These are phyloP conservation scores for Apiotrichum porosum DNA, from an alignment of 1,284 basidiomycete species.

Conservation along the genomic window DNA sequence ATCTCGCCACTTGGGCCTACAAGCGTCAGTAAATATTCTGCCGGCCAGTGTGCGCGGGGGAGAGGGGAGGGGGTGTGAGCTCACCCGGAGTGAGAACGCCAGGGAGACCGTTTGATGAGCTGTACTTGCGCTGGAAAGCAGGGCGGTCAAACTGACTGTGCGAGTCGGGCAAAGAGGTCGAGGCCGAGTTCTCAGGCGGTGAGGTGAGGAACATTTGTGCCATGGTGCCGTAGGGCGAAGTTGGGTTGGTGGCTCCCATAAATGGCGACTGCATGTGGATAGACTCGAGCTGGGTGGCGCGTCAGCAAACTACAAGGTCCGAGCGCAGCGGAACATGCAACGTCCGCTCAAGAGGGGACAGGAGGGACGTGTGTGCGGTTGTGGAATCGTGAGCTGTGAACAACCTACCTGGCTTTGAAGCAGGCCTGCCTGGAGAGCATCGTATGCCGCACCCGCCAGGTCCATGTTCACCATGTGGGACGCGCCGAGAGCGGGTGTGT, in stretches of 20 bases:
- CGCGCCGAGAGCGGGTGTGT: constrained; percentile 3
- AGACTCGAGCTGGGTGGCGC: constrained; percentile 36
- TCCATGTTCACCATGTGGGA: constrained; percentile 8
- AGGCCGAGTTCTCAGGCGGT: constrained; percentile 12
- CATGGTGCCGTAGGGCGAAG: constrained; percentile 29
- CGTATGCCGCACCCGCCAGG: constrained; percentile 7
- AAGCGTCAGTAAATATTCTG: not conserved
- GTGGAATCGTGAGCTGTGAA: not conserved
- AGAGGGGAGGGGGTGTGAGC: too few species aligned
- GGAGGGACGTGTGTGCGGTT: not conserved
- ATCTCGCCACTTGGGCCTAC: constrained; percentile 44
- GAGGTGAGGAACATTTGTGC: constrained; percentile 39
- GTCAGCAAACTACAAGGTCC: constrained; percentile 2
- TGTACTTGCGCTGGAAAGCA: constrained; percentile 8
- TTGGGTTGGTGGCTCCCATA: constrained; percentile 32
- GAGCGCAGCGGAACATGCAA: not conserved
- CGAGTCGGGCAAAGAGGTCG: constrained; percentile 1
- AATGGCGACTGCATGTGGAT: constrained; percentile 50
- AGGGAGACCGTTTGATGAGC: not conserved
- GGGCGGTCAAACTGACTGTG: constrained; percentile 6
- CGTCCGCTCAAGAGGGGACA: not conserved
- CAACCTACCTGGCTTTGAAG: constrained; percentile 21
- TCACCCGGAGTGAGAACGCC: constrained; percentile 35
- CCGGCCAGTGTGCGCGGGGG: not conserved
- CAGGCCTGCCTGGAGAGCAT: constrained; percentile 19